phyloP scores from a whole-genome alignment of 495 filamentous ascomycete genomes.

The Penicillium salamii region DNA sequence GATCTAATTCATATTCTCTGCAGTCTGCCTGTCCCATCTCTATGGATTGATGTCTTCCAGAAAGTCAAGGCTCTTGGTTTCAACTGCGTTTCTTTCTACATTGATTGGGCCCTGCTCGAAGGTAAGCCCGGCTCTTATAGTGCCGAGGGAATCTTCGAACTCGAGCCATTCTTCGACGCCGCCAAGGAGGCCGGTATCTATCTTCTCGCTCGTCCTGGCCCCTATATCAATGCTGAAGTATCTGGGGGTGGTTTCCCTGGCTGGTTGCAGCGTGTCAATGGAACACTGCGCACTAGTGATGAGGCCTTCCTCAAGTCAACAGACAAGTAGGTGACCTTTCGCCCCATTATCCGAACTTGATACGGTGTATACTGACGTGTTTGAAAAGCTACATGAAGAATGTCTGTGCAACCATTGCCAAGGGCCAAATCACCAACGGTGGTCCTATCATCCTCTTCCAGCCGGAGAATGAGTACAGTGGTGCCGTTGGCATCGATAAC shows the following conservation, averaged over 20 bases:
- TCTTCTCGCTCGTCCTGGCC: conserved; percentile 68
- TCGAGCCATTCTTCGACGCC: conserved; percentile 70
- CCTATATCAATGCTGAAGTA: conserved; percentile 66
- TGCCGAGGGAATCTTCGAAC: conserved; percentile 66
- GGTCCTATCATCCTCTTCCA: conserved; percentile 76
- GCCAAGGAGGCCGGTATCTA: conserved; percentile 69
- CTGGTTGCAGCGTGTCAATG: conserved; percentile 64
- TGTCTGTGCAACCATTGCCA: conserved; percentile 62
- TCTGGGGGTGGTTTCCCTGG: conserved; percentile 63
- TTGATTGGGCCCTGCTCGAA: conserved; percentile 78
- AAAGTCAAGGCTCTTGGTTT: conserved; percentile 78
- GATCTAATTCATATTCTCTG: conserved; percentile 1
- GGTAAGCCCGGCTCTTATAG: conserved; percentile 66
- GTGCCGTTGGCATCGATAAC: conserved; percentile 32
- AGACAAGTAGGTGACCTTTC: conserved; percentile 41
- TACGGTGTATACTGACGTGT: not conserved
- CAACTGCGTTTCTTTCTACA: conserved; percentile 73
- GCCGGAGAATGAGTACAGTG: conserved; percentile 75
- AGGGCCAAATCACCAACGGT: conserved; percentile 74
- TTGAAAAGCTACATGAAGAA: conserved; percentile 32
- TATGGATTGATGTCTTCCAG: conserved; percentile 75
- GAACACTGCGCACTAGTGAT: conserved; percentile 56
- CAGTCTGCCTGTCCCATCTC: conserved; percentile 66
- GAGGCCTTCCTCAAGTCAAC: conserved; percentile 64
- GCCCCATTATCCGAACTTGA: not conserved